Evolutionary conservation across 2,329 filamentous ascomycete genomes (phyloP).

Genomic region (Cladosporium sp.): DNA sequence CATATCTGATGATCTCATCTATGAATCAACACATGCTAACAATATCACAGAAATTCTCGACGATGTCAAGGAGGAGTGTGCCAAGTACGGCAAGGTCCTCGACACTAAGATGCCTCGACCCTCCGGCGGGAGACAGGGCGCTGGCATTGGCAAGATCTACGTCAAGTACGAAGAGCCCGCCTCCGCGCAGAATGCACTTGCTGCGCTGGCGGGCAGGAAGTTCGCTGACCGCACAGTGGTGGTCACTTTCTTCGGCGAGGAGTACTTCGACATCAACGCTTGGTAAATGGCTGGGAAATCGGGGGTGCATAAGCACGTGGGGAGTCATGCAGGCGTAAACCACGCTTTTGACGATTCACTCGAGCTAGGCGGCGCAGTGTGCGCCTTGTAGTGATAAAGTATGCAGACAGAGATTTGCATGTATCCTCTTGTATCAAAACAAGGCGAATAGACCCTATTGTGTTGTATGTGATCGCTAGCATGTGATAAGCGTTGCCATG

Average conservation of each 20-base stretch:
- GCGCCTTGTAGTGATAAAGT: not conserved
- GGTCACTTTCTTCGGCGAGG: conserved; percentile 94
- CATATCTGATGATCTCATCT: too few species aligned
- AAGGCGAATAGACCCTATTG: not conserved
- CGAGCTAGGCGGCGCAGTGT: not conserved
- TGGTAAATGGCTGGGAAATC: conserved; percentile 57
- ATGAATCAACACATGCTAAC: not conserved
- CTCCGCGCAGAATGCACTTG: conserved; percentile 76
- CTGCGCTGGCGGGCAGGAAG: conserved; percentile 87
- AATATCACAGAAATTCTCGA: conserved; percentile 77
- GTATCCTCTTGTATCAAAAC: not conserved
- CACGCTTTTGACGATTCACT: not conserved
- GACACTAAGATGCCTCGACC: conserved; percentile 94
- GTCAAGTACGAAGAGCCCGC: conserved; percentile 83
- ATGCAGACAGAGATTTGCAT: not conserved
- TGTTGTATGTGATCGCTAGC: not conserved
- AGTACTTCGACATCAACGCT: conserved; percentile 89
- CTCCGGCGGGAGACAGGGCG: conserved; percentile 72
- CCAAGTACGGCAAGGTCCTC: conserved; percentile 79
- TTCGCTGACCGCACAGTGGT: conserved; percentile 96
- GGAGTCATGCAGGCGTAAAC: not conserved
- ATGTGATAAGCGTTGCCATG: too few species aligned
- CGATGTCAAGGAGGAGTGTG: conserved; percentile 87
- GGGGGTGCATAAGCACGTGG: not conserved
- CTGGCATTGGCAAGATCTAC: conserved; percentile 95